Evolutionary conservation across 2,329 filamentous ascomycete species (phyloP).

Genomic region (Trichophaea hybrida): DNA sequence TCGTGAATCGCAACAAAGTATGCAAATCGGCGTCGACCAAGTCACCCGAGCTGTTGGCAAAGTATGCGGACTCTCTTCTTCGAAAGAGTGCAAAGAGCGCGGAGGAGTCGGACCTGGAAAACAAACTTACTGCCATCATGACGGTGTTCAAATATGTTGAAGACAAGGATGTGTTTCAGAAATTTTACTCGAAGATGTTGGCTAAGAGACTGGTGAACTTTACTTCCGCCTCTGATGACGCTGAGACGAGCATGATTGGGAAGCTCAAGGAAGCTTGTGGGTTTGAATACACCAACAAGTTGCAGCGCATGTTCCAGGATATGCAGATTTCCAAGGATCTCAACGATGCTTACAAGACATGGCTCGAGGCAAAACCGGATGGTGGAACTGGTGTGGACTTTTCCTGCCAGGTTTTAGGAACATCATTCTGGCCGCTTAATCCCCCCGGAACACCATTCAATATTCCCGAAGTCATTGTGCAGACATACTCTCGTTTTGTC

Average conservation of each 20-base stretch:
- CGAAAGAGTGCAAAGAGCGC: slow-evolving; percentile 87
- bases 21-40: slow-evolving; percentile 89
- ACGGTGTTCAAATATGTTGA: slow-evolving; percentile 99
- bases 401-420: slow-evolving; percentile 82
- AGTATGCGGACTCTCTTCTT: slow-evolving; percentile 83
- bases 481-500: slow-evolving; percentile 78
- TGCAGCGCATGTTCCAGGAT: slow-evolving; percentile 99
- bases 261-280: slow-evolving; percentile 97
- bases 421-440: slow-evolving; percentile 90
- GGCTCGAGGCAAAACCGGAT: slow-evolving; percentile 49
- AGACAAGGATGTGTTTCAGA: slow-evolving; percentile 99
- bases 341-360: slow-evolving; percentile 75
- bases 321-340: slow-evolving; percentile 98
- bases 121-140: slow-evolving; percentile 84
- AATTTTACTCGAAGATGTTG: slow-evolving; percentile 95
- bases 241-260: slow-evolving; percentile 98
- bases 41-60: slow-evolving; percentile 85
- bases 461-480: slow-evolving; percentile 68
- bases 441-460: slow-evolving; percentile 78
- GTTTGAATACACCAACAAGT: slow-evolving; percentile 98
- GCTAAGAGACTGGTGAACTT: slow-evolving; percentile 88
- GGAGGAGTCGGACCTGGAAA: slow-evolving; percentile 86
- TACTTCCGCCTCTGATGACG: slow-evolving; percentile 90
- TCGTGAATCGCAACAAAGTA: slow-evolving; percentile 93
- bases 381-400: slow-evolving; percentile 66